phyloP scores from a whole-genome alignment of 768 basidiomycete species.

The Neoboletus subvelutipes region DNA sequence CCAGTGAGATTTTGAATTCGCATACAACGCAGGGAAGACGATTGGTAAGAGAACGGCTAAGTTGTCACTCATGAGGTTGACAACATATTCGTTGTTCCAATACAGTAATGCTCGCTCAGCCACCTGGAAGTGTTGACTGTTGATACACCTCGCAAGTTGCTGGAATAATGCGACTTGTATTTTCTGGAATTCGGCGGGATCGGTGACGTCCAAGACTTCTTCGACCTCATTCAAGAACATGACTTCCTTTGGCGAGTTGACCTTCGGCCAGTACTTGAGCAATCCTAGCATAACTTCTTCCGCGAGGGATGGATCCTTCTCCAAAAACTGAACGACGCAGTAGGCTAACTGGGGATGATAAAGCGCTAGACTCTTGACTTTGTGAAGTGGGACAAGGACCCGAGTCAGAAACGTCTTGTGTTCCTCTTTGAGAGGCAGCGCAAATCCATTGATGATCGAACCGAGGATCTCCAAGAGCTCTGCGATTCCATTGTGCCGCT shows the following conservation, averaged over 20 bases:
- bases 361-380: conserved; percentile 94
- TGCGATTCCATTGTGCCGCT: conserved; percentile 98
- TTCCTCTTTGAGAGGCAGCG: conserved; percentile 95
- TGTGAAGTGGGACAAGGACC: conserved; percentile 93
- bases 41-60: conserved; percentile 85
- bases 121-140: conserved; percentile 99
- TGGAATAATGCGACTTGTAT: conserved; percentile 90
- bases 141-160: conserved; percentile 95
- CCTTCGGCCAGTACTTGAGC: conserved; percentile 98
- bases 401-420: conserved; percentile 97
- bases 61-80: conserved; percentile 99
- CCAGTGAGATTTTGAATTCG: conserved; percentile 97
- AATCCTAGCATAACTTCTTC: conserved; percentile 96
- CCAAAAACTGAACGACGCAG: conserved; percentile 97
- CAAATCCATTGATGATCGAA: conserved; percentile 99
- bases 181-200: conserved; percentile 94
- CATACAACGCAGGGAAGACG: conserved; percentile 94
- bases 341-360: conserved; percentile 99
- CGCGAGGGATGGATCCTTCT: conserved; percentile 89
- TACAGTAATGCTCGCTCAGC: conserved; percentile 95
- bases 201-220: conserved; percentile 97
- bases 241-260: conserved; percentile 98
- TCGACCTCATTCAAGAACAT: conserved; percentile 99
- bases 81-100: conserved; percentile 99
- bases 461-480: conserved; percentile 97